Base-by-base conservation (phyloP, 1,284 basidiomycete genomes). In the Sphaerobolus stellatus region DNA sequence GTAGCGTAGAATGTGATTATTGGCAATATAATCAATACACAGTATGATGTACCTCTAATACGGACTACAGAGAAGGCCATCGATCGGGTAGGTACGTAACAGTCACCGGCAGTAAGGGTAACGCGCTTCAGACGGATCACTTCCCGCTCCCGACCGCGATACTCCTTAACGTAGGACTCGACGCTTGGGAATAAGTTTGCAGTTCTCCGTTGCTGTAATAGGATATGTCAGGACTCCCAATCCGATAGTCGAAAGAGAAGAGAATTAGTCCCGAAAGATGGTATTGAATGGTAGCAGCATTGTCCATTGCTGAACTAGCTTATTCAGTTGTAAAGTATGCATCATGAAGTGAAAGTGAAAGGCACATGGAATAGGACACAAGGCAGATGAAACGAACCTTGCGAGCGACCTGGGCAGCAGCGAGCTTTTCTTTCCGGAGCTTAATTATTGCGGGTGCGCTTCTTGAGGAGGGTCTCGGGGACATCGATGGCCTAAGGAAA, bases 141-240 rank as follows among this genome's bases (percentile, higher is more conserved):
- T 80, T 99, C 97, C 78, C 86, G 88, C 86, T 99, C 97, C 78
- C 88, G 87, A 59, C 80, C 64, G 58, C 90, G 76, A 77, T 98
- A 98, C 79, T 98, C 96, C 83, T 98, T 97, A 66, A 98, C 94
- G 76, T 98, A 98, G 64, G 90, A 79, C 78, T 99, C 97, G 52
- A 60, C 97, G 92, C 89, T 99, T 99, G 90, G 99, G 99, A 81
- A 98, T 88, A 72, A 98, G 89, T 76, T 90, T 91, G 77, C 97
- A 89, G 83, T 96, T 95, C 61, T n/a, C n/a, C n/a, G n/a, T n/a
- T n/a, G n/a, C n/a, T n/a, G n/a, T n/a, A n/a, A n/a, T n/a, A n/a
- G n/a, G n/a, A n/a, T n/a, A n/a, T n/a, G n/a, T n/a, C 29, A 25
- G 54, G 34, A 20, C 38, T 54, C 28, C 14, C 22, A 31, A 85